Conservation (phyloP, 2,329 filamentous ascomycete species). For the Leptographium lundbergii region DNA sequence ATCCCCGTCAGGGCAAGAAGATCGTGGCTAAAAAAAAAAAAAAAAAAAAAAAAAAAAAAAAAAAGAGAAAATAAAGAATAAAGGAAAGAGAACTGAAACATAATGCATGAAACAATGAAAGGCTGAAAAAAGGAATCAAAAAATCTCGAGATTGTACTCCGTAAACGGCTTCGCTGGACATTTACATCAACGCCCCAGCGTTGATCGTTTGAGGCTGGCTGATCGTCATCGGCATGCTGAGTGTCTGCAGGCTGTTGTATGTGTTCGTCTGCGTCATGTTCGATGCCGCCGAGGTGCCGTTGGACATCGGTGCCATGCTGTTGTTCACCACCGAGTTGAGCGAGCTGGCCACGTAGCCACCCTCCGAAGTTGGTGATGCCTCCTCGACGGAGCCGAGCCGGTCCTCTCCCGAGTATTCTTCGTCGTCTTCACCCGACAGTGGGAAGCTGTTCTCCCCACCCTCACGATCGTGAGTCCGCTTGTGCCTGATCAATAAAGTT, state of each 20-base stretch:
- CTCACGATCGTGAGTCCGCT: slow-evolving; percentile 58
- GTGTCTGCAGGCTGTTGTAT: slow-evolving; percentile 46
- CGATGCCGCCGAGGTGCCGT: slow-evolving; percentile 15
- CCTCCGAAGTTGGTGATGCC: slow-evolving; percentile 59
- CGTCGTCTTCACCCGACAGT: slow-evolving; percentile 72
- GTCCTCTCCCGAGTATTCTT: slow-evolving; percentile 72
- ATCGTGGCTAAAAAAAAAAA: neutral
- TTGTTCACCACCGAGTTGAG: slow-evolving; percentile 32
- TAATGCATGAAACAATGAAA: neutral
- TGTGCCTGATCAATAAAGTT: slow-evolving; percentile 55
- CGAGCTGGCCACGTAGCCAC: slow-evolving; percentile 44
- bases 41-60: neutral
- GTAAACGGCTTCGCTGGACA: neutral
- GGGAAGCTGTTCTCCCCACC: slow-evolving; percentile 44
- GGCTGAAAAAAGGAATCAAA: neutral
- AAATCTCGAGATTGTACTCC: neutral
- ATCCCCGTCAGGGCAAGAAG: neutral
- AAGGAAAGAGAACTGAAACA: neutral
- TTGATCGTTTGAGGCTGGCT: slow-evolving; percentile 34
- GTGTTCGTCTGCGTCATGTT: slow-evolving; percentile 22
- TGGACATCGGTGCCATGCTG: slow-evolving; percentile 9
- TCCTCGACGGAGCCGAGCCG: slow-evolving; percentile 72
- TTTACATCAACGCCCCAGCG: slow-evolving; percentile 30
- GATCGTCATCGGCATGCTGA: slow-evolving; percentile 53
- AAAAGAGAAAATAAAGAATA: neutral